These are phyloP conservation scores for Leccinum obscurum DNA, from an alignment of 768 basidiomycete genomes.

Conservation along the genomic window DNA sequence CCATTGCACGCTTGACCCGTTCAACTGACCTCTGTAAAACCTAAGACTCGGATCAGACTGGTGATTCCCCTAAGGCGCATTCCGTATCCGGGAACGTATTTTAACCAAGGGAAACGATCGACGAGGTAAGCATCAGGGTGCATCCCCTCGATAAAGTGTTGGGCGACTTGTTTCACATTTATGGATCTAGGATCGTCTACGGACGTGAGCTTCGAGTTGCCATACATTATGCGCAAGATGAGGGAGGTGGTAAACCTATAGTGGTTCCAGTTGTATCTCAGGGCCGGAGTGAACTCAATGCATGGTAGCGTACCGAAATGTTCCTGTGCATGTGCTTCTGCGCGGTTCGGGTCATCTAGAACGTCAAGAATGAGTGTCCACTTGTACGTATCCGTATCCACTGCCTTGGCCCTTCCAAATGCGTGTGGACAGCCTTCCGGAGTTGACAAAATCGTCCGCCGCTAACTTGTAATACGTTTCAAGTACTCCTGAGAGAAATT, in stretches of 20 bases:
- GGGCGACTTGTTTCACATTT: conserved; percentile 15
- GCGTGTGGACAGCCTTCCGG: conserved; percentile 52
- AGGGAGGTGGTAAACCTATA: conserved; percentile 11
- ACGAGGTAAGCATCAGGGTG: conserved; percentile 37
- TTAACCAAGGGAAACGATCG: conserved; percentile 36
- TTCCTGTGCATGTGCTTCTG: conserved; percentile 49
- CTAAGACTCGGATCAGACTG: conserved; percentile 41
- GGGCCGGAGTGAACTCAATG: not conserved
- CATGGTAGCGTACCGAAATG: conserved; percentile 32
- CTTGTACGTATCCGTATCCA: conserved; percentile 38
- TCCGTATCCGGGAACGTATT: conserved; percentile 59
- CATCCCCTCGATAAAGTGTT: conserved; percentile 31
- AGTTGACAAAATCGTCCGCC: conserved; percentile 58
- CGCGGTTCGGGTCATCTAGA: conserved; percentile 34
- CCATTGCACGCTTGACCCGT: conserved; percentile 45
- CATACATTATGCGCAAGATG: conserved; percentile 29
- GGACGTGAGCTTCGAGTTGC: conserved; percentile 19
- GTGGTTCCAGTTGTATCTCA: no score
- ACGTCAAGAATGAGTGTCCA: conserved; percentile 27
- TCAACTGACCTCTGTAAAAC: conserved; percentile 51
- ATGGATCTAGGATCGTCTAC: conserved; percentile 26
- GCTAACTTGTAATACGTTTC: conserved; percentile 47
- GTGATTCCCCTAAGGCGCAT: conserved; percentile 52
- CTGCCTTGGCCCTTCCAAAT: conserved; percentile 48
- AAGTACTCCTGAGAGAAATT: conserved; percentile 50